A percentile compares a stretch with the other conserved stretches of the same genome.
Evolutionary conservation across 306 rosid genomes (phyloP).

Genomic region (Lathyrus oleraceus): DNA sequence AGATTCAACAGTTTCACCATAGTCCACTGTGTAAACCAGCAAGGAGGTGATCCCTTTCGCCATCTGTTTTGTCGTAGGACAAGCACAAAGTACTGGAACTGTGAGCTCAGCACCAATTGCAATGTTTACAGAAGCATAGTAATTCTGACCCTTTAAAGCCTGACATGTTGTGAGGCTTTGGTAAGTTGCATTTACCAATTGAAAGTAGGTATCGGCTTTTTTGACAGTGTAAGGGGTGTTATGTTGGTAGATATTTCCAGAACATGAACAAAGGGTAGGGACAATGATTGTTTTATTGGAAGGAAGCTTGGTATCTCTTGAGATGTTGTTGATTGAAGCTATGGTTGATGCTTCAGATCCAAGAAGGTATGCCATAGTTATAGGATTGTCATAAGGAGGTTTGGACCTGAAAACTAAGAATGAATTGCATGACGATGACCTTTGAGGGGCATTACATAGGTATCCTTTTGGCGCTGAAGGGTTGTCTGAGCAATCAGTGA

Average conservation of each 20-base stretch:
- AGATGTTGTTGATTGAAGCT: constrained; percentile 49
- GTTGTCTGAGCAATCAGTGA: constrained; percentile 35
- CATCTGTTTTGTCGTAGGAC: constrained; percentile 45
- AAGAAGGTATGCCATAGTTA: constrained; percentile 48
- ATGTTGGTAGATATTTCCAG: constrained; percentile 55
- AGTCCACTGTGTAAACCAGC: constrained; percentile 35
- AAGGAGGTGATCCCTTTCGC: constrained; percentile 41
- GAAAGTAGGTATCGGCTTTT: constrained; percentile 31
- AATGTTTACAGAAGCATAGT: constrained; percentile 36
- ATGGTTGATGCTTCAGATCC: constrained; percentile 48
- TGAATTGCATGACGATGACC: constrained; percentile 50
- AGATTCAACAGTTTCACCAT: constrained; percentile 34
- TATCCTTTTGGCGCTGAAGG: constrained; percentile 48
- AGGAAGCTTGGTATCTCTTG: constrained; percentile 34
- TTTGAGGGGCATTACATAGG: constrained; percentile 41
- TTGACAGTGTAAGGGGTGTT: constrained; percentile 33
- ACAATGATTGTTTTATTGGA: constrained; percentile 40
- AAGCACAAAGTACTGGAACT: constrained; percentile 53
- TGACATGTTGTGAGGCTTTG: constrained; percentile 61
- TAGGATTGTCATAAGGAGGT: constrained; percentile 40
- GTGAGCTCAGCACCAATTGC: constrained; percentile 36
- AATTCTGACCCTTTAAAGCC: constrained; percentile 49
- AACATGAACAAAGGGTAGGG: constrained; percentile 53
- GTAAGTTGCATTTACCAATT: constrained; percentile 26
- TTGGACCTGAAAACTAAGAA: constrained; percentile 42